Base-by-base conservation (phyloP, 805 yeast genomes). In the Metschnikowia sp. region DNA sequence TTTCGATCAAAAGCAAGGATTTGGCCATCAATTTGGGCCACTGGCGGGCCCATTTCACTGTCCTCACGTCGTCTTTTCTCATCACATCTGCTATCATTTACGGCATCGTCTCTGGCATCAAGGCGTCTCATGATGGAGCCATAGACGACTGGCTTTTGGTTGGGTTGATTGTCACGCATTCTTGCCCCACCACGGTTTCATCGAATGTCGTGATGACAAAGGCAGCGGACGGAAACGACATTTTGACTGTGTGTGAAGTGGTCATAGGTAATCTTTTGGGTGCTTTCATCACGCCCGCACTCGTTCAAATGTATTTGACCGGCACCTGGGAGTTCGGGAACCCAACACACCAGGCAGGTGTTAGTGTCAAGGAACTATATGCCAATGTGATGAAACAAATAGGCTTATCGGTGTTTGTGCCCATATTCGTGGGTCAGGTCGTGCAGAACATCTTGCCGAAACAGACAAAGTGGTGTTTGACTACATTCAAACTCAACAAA, bases 141-240 rank as follows among this genome's bases (percentile, higher is more conserved):
- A 86, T 89, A 33, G 84, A 83, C 55, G 75, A 78, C 32, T 88
- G 94, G 88, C 77, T 88, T 55, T 69, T 90, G 19, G 86, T 86
- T 11, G 97, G 97, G 0, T 65, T 90, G 49, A 79, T 90, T 15
- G 85, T 88, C 39, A 86, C 96, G 2, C 87, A 88, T 30, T 79
- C 92, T 10, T 87, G 95, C 63, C 97, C 97, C 29, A 90, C 97
- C 8, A 90, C 97, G 0, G 96, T 90, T 15, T 81, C 91, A 0
- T 88, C 96, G 2, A 90, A 90, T 62, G 96, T 90, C 29, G 91
- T 90, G 29, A 90, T 90, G 96, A 90, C 97, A 6, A 77, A 82
- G 44, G 78, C 78, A 49, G 96, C 97, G 0, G 82, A 84, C 54
- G 97, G 96, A 8, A 88, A 89, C 64, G 91, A 81, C 54, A 67